These are phyloP conservation scores for Cupressus sempervirens DNA, from an alignment of 75 land plant species.

Conservation along the genomic window DNA sequence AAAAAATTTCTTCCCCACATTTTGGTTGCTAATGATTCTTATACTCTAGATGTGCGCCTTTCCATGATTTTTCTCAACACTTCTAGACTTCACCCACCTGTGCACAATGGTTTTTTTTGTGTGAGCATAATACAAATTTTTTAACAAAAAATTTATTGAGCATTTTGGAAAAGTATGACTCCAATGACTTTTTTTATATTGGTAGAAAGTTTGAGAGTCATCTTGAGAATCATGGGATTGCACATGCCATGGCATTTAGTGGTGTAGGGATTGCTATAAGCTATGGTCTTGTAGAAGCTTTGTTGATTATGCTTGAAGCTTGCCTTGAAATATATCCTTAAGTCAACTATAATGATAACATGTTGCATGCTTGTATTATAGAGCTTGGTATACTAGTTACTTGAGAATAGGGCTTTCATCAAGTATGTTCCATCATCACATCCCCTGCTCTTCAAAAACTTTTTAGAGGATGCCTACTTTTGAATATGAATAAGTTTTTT, in stretches of 20 bases:
- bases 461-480: neutral
- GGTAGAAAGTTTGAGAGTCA: constrained; percentile 24
- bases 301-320: constrained; percentile 16
- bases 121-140: constrained; percentile 26
- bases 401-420: constrained; percentile 22
- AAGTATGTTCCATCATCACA: constrained; percentile 4
- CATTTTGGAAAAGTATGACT: constrained; percentile 25
- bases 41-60: constrained; percentile 19
- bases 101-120: constrained; percentile 20
- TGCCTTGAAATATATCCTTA: constrained; percentile 20
- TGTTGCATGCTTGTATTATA: constrained; percentile 25
- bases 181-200: constrained; percentile 11
- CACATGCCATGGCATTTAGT: constrained; percentile 24
- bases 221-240: constrained; percentile 8
- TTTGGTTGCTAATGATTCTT: constrained; percentile 25
- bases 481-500: neutral
- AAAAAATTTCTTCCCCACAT: constrained; percentile 8
- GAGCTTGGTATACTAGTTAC: constrained; percentile 30
- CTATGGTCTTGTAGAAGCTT: constrained; percentile 23
- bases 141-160: constrained; percentile 15
- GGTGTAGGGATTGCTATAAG: constrained; percentile 28
- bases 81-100: constrained; percentile 11
- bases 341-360: constrained; percentile 21
- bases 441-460: neutral
- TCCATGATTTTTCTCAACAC: constrained; percentile 35